Evolutionary conservation across 495 filamentous ascomycete genomes (phyloP), one percentile per base, ranked within the genome.

Genomic region (Aspergillus funiculosus): DNA sequence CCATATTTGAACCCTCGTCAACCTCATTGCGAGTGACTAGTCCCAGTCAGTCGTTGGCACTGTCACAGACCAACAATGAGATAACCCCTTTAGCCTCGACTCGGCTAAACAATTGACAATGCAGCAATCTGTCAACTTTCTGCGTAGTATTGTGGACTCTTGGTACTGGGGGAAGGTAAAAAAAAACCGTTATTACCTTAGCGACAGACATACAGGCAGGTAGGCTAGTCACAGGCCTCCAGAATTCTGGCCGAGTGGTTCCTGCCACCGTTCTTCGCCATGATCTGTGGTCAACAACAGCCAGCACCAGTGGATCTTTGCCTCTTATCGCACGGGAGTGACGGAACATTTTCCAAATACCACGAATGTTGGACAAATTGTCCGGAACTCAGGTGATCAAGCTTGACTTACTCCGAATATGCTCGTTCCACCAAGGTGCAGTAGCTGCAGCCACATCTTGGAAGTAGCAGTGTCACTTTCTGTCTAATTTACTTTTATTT

Each of bases 361-460:
- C 38, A 39, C 24, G 25, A 29, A 21, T 41, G 13, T 18, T 48
- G 34, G 37, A n/a, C 36, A 51, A 53, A 53, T 42, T 48, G 47
- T 51, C 54, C 54, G 50, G 29, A 21, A 25, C 49, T 54, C 52
- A 55, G 49, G 43, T 59, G 49, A 51, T 42, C 39, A 37, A 42
- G 38, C 43, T 49, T 43, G 46, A 43, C 47, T 46, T 31, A n/a
- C n/a, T n/a, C n/a, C n/a, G n/a, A n/a, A n/a, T n/a, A 48, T 47
- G 47, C 42, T 43, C 43, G 54, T 53, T 48, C 43, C 49, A 59
- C 36, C 43, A 52, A 39, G 45, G 44, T 22, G 37, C 43, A 43
- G 48, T 27, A 47, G 53, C 60, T 62, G 53, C 62, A 56, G 60
- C 62, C 62, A 64, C 58, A 66, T 65, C 60, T 57, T 50, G 54